Evolutionary conservation across 2,329 filamentous ascomycete species (phyloP).

Genomic region (Madurella fahalii): DNA sequence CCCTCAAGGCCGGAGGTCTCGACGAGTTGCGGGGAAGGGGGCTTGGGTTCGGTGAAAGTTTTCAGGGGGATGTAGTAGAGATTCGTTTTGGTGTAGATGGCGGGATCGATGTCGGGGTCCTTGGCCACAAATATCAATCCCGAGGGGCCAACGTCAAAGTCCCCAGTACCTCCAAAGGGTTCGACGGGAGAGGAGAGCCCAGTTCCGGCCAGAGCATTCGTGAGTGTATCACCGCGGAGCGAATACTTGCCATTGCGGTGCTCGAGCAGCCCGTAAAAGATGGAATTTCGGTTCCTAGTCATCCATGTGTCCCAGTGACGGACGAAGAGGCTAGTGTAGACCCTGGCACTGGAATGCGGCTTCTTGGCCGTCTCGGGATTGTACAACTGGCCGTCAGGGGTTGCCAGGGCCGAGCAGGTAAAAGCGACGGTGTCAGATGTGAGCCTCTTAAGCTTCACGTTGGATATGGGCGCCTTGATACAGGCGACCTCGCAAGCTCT

Average conservation of each 20-base stretch:
- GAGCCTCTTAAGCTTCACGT: constrained; percentile 54
- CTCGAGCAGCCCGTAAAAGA: constrained; percentile 67
- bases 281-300: constrained; percentile 62
- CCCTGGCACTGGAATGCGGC: constrained; percentile 59
- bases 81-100: constrained; percentile 75
- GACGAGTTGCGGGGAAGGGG: constrained; percentile 49
- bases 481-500: constrained; percentile 44
- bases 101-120: constrained; percentile 65
- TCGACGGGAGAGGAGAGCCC: constrained; percentile 63
- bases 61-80: constrained; percentile 68
- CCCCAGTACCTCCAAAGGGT: constrained; percentile 73
- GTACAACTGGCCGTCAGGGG: constrained; percentile 64
- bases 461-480: constrained; percentile 53
- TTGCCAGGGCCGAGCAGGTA: constrained; percentile 60
- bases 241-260: constrained; percentile 39
- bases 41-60: constrained; percentile 52
- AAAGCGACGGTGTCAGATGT: constrained; percentile 49
- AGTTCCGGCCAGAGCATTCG: constrained; percentile 61
- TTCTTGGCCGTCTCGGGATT: constrained; percentile 60
- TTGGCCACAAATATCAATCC: constrained; percentile 73
- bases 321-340: constrained; percentile 73
- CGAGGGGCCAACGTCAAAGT: constrained; percentile 68
- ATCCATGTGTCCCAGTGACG: constrained; percentile 81
- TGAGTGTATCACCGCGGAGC: constrained; percentile 42
- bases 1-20: constrained; percentile 58